Percentiles rank a stretch among this genome's conserved stretches.
phyloP scores from a whole-genome alignment of 352 stramenopile species.

The Phytophthora palmivora region DNA sequence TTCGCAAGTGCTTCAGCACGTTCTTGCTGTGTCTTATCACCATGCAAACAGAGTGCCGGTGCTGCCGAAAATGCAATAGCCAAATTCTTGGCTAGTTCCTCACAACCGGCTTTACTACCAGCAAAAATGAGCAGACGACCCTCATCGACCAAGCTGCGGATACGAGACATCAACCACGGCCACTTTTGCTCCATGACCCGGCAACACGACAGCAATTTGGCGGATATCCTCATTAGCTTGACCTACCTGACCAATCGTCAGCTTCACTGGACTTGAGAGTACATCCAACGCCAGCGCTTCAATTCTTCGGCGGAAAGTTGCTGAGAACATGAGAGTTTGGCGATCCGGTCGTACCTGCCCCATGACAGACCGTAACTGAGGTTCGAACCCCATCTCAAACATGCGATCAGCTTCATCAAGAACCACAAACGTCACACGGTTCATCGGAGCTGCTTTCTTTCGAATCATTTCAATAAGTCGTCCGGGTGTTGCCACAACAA shows the following conservation, averaged over 20 bases:
- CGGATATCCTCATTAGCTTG: constrained; percentile 93
- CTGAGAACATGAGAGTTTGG: constrained; percentile 90
- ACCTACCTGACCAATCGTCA: constrained; percentile 80
- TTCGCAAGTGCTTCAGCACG: constrained; percentile 66
- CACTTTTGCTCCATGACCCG: constrained; percentile 83
- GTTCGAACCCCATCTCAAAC: constrained; percentile 92
- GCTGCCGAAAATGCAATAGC: constrained; percentile 31
- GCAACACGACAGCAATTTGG: constrained; percentile 81
- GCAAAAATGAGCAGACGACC: constrained; percentile 90
- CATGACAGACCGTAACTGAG: constrained; percentile 84
- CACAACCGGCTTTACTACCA: constrained; percentile 83
- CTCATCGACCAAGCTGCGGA: constrained; percentile 63
- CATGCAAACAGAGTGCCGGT: constrained; percentile 65
- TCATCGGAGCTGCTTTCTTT: constrained; percentile 70
- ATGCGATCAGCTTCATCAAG: constrained; percentile 90
- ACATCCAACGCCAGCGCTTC: constrained; percentile 82
- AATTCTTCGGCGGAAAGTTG: constrained; percentile 81
- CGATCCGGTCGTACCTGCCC: constrained; percentile 84
- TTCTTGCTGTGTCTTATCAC: constrained; percentile 85
- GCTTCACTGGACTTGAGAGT: constrained; percentile 80
- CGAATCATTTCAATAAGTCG: constrained; percentile 87
- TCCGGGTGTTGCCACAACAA: constrained; percentile 83
- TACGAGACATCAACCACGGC: constrained; percentile 81
- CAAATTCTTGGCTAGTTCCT: constrained; percentile 83
- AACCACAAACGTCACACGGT: constrained; percentile 87